phyloP scores from a whole-genome alignment of 257 asterid genomes.

The Nicotiana benthamiana region DNA sequence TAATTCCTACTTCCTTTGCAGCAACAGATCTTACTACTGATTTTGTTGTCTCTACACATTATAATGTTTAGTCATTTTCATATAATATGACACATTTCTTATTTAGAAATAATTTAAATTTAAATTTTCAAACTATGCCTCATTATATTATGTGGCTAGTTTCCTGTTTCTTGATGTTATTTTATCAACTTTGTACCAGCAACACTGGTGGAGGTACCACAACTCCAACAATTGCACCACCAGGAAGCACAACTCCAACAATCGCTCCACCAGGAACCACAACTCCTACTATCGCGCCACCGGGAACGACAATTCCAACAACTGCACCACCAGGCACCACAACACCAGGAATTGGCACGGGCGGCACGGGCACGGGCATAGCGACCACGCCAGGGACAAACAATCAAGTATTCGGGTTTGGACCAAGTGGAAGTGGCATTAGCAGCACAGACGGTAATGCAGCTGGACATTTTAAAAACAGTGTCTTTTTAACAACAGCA shows the following conservation, averaged over 20 bases:
- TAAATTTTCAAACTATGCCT: too few relatives aligned
- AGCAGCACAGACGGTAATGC: background rate
- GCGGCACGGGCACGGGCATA: background rate
- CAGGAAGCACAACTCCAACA: constrained; percentile 17
- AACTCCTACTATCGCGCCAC: constrained; percentile 19
- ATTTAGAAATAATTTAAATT: background rate
- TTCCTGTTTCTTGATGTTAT: background rate
- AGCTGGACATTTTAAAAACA: background rate
- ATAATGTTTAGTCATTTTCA: background rate
- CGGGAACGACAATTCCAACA: constrained; percentile 14
- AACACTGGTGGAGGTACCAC: constrained; percentile 11
- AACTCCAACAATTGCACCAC: constrained; percentile 18
- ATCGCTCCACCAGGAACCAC: constrained; percentile 13
- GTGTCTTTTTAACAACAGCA: background rate
- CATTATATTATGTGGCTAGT: background rate
- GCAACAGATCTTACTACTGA: background rate
- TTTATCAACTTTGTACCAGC: background rate
- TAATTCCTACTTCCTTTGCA: background rate
- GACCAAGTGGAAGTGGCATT: background rate
- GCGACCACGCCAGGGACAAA: background rate
- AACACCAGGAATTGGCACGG: background rate
- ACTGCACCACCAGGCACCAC: constrained; percentile 13
- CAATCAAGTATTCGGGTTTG: background rate
- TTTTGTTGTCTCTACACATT: background rate
- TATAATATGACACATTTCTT: too few relatives aligned